Evolutionary conservation across 345 rosid genomes (phyloP).

Genomic region (Syzygium aromaticum): DNA sequence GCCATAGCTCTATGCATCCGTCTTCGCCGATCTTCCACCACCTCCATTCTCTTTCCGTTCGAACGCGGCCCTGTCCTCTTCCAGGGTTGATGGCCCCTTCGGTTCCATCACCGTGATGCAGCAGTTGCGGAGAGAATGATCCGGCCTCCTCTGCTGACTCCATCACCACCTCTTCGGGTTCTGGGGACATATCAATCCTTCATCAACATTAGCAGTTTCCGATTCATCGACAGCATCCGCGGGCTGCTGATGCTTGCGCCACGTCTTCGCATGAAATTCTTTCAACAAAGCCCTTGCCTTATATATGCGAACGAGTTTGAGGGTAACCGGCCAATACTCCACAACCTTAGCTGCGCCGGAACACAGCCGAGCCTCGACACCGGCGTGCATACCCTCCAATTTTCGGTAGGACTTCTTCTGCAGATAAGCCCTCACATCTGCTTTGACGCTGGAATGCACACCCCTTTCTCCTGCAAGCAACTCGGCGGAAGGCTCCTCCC

Average conservation of each 20-base stretch:
- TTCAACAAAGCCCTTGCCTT: constrained; percentile 92
- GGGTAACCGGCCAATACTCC: constrained; percentile 92
- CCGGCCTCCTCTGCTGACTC: constrained; percentile 58
- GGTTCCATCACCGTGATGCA: constrained; percentile 67
- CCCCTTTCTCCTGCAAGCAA: constrained; percentile 86
- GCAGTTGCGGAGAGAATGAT: constrained; percentile 74
- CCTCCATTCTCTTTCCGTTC: constrained; percentile 58
- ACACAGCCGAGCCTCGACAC: constrained; percentile 69
- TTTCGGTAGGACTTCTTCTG: constrained; percentile 67
- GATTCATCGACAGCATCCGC: constrained; percentile 50
- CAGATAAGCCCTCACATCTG: constrained; percentile 62
- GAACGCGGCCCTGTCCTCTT: constrained; percentile 74
- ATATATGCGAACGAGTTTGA: constrained; percentile 74
- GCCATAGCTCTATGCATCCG: constrained; percentile 57
- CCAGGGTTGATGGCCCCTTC: constrained; percentile 95
- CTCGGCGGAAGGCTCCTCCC: too few relatives aligned
- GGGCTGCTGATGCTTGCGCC: constrained; percentile 48
- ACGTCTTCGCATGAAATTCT: constrained; percentile 77
- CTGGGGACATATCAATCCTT: constrained; percentile 52
- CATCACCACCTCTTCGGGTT: constrained; percentile 33
- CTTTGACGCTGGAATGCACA: constrained; percentile 75
- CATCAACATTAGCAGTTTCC: constrained; percentile 35
- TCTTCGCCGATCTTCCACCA: constrained; percentile 61
- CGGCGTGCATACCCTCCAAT: constrained; percentile 53
- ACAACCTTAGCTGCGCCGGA: constrained; percentile 88